Conservation (phyloP, 2,329 filamentous ascomycete species). For the Emergomyces pasteurianus region DNA sequence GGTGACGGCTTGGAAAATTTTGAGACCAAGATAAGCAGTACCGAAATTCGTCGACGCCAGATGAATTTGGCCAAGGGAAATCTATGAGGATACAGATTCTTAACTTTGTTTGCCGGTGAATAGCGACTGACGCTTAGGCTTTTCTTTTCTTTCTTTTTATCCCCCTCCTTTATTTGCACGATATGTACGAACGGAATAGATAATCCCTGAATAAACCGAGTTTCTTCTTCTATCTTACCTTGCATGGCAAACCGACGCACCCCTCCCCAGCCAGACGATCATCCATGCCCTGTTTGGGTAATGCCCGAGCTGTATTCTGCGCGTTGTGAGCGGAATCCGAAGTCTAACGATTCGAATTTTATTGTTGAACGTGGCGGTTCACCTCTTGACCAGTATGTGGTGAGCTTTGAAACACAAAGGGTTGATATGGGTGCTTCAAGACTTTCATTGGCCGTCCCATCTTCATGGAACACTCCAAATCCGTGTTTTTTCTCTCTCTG, state of each 20-base stretch:
- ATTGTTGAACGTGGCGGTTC: neutral
- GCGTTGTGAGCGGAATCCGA: neutral
- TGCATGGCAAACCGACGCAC: neutral
- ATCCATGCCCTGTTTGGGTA: neutral
- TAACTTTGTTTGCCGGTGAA: neutral
- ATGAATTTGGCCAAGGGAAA: constrained; percentile 27
- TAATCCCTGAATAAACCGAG: neutral
- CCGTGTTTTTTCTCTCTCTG: neutral
- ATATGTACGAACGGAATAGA: neutral
- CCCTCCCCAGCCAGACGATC: neutral
- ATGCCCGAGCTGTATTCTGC: neutral
- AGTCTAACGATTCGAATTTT: neutral
- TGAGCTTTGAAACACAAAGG: neutral
- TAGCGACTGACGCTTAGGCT: neutral
- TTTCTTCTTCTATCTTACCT: neutral
- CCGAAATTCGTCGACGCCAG: constrained; percentile 55
- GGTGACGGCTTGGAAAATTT: constrained; percentile 47
- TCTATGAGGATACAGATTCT: constrained; percentile 6
- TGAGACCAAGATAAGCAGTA: constrained; percentile 80
- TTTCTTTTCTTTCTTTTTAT: neutral
- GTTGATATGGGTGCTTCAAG: neutral
- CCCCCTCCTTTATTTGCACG: too few relatives aligned
- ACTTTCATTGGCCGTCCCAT: neutral
- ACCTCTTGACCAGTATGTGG: neutral
- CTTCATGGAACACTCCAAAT: neutral